Percentiles rank a stretch among this genome's conserved stretches.
phyloP scores from a whole-genome alignment of 208 protist genomes.

The Entamoeba nuttalli region DNA sequence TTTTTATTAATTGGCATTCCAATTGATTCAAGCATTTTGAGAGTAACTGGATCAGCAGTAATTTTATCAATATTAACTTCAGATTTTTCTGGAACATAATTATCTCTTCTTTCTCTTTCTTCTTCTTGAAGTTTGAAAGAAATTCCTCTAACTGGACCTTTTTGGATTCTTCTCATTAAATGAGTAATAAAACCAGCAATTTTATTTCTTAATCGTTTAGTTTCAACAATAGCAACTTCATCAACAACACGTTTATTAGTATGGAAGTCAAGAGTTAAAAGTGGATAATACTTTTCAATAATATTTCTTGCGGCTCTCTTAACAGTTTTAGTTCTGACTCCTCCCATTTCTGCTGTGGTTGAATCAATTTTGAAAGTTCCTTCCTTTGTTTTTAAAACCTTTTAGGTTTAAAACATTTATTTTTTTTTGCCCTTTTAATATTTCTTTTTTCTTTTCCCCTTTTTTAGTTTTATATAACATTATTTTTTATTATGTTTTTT shows the following conservation, averaged over 20 bases:
- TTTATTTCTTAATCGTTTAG: slow-evolving; percentile 98
- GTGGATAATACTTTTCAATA: slow-evolving; percentile 98
- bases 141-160: slow-evolving; percentile 90
- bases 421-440: too few relatives aligned
- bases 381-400: too few relatives aligned
- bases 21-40: slow-evolving; percentile 10
- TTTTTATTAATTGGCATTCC: background rate
- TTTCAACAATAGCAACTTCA: slow-evolving; percentile 86
- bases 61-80: background rate
- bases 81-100: slow-evolving; percentile 88
- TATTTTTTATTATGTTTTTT: too few relatives aligned
- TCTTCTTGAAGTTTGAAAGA: slow-evolving; percentile 99
- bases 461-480: too few relatives aligned
- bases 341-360: slow-evolving; percentile 53
- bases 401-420: too few relatives aligned
- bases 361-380: too few relatives aligned
- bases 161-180: slow-evolving; percentile 87
- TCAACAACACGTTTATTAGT: slow-evolving; percentile 82
- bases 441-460: too few relatives aligned
- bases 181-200: slow-evolving; percentile 46
- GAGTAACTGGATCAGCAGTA: background rate
- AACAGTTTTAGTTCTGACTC: slow-evolving; percentile 98
- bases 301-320: slow-evolving; percentile 92
- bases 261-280: slow-evolving; percentile 94
- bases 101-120: slow-evolving; percentile 97